Base-by-base conservation (phyloP, 106 monocot species). In the Dendrobium huoshanense region DNA sequence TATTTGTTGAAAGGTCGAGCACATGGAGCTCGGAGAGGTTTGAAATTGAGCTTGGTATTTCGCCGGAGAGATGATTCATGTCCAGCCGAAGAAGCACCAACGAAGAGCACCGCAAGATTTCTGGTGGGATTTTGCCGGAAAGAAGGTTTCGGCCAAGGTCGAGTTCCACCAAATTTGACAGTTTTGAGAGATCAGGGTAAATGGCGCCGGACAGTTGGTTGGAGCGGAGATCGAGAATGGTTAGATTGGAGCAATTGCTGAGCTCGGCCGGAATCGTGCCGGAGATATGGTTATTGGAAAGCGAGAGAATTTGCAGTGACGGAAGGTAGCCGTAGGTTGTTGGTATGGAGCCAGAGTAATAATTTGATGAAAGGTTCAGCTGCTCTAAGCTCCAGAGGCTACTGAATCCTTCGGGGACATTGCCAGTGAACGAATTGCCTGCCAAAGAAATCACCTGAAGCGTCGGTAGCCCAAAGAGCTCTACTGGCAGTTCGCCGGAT, bases 71-170 rank as follows among this genome's bases (percentile, higher is more conserved):
- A 43, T 45, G 75, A 81, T 95, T 95, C 18, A 74, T 74, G 55
- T 92, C 95, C 56, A 95, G 55, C 33, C 58, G 74, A 18, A 95
- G 87, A 16, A 44, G 45, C 15, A 44, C 10, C 44, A 75, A 44
- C 44, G 74, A 75, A 19, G 42, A 44, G 74, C 74, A 75, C 20
- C 19, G 74, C 3, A 85, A 78, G 41, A 90, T 82, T 64, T 83
- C 85, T 31, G 61, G 45, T 9, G 90, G 90, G 65, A 90, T 82
- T 61, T 83, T 42, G 27, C 87, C 87, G 25, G 82, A 78, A 37
- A 90, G 75, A n/a, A 80, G 68, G 83, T 90, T 90, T 25, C 78
- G 77, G 79, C 87, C 85, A 72, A 95, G 84, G 75, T 92, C 92
- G 6, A 95, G 85, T 64, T 85, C 90, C 79, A 86, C 73, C 43